Evolutionary conservation across 2,329 filamentous ascomycete species (phyloP), one percentile per base, ranked within the genome.

Genomic region (Cercospora janseana): DNA sequence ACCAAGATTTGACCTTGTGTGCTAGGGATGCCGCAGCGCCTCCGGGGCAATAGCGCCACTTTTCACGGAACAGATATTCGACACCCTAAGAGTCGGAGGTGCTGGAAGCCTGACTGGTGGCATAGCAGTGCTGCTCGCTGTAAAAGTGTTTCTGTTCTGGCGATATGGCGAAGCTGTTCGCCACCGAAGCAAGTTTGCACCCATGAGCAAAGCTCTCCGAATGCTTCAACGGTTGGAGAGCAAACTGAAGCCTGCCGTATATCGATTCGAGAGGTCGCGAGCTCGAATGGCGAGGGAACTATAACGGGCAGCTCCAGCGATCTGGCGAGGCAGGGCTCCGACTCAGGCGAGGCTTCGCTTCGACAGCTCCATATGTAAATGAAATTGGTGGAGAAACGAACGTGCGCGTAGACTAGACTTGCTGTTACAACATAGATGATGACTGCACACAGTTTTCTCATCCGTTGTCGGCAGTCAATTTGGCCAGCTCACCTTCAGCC

Each of bases 31-130:
- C 15, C 56, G 64, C 28, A 61, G 57, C 6, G 63, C 62, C 8
- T 56, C 55, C n/a, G 64, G 59, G 28, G 62, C 63, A 1, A 60
- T 61, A 4, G 60, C 63, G 3, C 63, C 64, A 4, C 52, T 66
- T 1, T 66, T 59, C 34, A 65, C 64, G 12, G 52, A 60, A 20
- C 61, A 65, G 46, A 67, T 66, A 63, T 67, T 67, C 29, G 44
- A 58, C 16, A 60, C 62, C 15, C 51, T 67, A 9, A 61, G 62
- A n/a, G 59, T 67, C 3, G 63, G 61, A 21, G 62, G 60, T 15
- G 64, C 60, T 34, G 63, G 61, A 12, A 60, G 54, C 21, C 65
- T 79, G 1, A 72, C 78, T 4, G 76, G 69, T 6, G 76, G 73
- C 9, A 66, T 78, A 1, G 63, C 61, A 10, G 56, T 13, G 68